Percentiles rank a stretch among this genome's conserved stretches.
phyloP scores from a whole-genome alignment of 2,329 filamentous ascomycete genomes.

The Teratosphaeria nubilosa region DNA sequence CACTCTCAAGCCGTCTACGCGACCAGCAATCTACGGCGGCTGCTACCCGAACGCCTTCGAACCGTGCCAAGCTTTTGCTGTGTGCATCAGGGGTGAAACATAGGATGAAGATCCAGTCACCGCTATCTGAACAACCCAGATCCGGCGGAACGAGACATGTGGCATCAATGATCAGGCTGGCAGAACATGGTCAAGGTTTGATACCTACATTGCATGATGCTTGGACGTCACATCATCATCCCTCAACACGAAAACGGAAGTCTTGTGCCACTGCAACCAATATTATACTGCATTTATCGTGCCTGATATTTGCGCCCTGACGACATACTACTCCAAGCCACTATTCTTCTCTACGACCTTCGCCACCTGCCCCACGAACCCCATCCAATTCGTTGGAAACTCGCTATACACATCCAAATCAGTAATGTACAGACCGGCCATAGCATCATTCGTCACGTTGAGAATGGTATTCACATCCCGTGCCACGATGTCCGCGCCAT shows the following conservation, averaged over 20 bases:
- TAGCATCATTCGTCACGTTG: not conserved
- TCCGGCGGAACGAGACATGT: too few species aligned
- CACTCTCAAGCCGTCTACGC: not conserved
- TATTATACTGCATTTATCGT: not conserved
- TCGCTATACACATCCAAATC: slow-evolving; percentile 1
- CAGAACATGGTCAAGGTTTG: too few species aligned
- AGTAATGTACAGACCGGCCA: slow-evolving; percentile 6
- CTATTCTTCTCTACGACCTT: not conserved
- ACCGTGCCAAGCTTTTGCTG: not conserved
- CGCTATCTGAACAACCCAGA: too few species aligned
- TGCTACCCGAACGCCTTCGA: not conserved
- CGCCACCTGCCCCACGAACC: slow-evolving; percentile 1
- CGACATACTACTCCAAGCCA: not conserved
- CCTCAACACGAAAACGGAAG: too few species aligned
- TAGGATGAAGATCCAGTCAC: too few species aligned
- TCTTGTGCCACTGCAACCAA: not conserved
- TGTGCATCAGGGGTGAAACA: not conserved
- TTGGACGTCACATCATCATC: too few species aligned
- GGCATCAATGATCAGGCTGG: too few species aligned
- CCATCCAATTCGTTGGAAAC: slow-evolving; percentile 2
- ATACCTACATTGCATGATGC: too few species aligned
- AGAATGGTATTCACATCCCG: slow-evolving; percentile 3
- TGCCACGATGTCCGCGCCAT: not conserved
- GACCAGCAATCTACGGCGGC: not conserved
- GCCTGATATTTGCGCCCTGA: not conserved